Percentiles rank a stretch among this genome's conserved stretches.
phyloP scores from a whole-genome alignment of 176 grass and related monocot species.

The Dendrocalamus sinicus region DNA sequence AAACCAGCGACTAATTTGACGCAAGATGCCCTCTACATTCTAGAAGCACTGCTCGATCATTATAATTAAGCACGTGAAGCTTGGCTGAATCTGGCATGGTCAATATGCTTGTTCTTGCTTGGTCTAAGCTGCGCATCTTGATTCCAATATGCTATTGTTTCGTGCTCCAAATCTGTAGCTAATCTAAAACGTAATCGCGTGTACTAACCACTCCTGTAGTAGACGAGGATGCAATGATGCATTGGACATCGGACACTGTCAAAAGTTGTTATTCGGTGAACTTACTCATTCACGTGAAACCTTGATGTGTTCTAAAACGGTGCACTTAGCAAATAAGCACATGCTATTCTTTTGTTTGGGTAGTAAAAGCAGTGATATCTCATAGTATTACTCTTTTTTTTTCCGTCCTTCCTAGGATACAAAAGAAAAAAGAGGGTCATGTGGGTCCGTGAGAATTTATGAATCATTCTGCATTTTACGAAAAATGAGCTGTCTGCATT shows the following conservation, averaged over 20 bases:
- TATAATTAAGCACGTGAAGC: background rate
- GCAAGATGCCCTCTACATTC: background rate
- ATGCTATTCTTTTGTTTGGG: background rate
- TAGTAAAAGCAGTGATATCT: background rate
- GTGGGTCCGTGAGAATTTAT: background rate
- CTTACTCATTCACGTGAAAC: background rate
- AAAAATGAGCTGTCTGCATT: constrained; percentile 11
- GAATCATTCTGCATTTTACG: background rate
- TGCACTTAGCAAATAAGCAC: background rate
- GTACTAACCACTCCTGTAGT: background rate
- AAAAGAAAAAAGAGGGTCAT: background rate
- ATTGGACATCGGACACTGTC: background rate
- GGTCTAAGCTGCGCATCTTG: background rate
- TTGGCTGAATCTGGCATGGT: background rate
- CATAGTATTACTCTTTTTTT: background rate
- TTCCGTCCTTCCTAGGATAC: background rate
- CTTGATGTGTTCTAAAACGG: background rate
- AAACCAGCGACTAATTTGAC: background rate
- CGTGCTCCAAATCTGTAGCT: background rate
- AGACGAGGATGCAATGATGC: background rate
- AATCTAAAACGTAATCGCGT: background rate
- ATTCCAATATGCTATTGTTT: constrained; percentile 11
- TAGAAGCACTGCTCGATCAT: background rate
- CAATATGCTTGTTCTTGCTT: constrained; percentile 4
- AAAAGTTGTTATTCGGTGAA: background rate